Conservation (phyloP, 495 filamentous ascomycete species). For the Penicillium canariense region DNA sequence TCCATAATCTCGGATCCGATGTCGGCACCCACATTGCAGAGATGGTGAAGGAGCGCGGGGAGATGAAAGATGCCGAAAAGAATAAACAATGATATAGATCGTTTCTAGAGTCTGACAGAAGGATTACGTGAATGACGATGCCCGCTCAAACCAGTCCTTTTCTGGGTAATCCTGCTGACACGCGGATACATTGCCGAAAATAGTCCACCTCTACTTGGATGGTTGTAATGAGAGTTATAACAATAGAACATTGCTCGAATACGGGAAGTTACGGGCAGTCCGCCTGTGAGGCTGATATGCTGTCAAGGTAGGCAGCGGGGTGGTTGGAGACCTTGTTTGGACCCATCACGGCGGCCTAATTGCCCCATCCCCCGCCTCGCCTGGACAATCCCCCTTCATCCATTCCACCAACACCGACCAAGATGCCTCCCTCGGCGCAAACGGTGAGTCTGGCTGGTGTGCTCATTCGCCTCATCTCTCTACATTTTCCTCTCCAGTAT, state of each 20-base stretch:
- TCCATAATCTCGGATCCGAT: slow-evolving; percentile 41
- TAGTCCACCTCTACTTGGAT: too few relatives aligned
- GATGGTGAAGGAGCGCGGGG: slow-evolving; percentile 40
- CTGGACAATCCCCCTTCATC: slow-evolving; percentile 13
- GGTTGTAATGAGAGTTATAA: too few relatives aligned
- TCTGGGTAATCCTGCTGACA: too few relatives aligned
- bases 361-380: slow-evolving; percentile 13
- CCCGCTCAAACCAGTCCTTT: too few relatives aligned
- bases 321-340: background rate
- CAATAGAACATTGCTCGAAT: too few relatives aligned
- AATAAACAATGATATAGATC: slow-evolving; percentile 1
- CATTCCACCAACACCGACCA: slow-evolving; percentile 14
- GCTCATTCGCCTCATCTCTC: background rate
- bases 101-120: background rate
- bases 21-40: slow-evolving; percentile 35
- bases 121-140: background rate
- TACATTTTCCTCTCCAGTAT: background rate
- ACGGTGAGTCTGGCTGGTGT: slow-evolving; percentile 29
- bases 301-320: too few relatives aligned
- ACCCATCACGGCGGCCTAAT: slow-evolving; percentile 5
- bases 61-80: slow-evolving; percentile 15
- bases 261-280: too few relatives aligned
- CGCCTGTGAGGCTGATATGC: background rate
- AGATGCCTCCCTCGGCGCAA: slow-evolving; percentile 44
- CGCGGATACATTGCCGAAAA: too few relatives aligned